Base-by-base conservation (phyloP, 805 yeast species). In the Hagleromyces aurorensis region DNA sequence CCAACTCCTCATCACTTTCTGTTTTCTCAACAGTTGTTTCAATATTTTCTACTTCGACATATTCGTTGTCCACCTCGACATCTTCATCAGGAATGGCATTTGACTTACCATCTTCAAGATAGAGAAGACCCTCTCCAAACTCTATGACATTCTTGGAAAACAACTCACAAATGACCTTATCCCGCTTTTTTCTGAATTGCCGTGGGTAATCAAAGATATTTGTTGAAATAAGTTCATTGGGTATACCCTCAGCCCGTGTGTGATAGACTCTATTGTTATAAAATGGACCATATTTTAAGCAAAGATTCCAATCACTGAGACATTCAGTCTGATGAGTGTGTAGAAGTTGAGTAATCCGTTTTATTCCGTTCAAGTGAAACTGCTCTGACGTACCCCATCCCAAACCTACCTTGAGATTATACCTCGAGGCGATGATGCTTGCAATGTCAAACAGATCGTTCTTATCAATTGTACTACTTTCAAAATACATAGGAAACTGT, bases 361-460 rank as follows among this genome's bases (percentile, higher is more conserved):
- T 32, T 13, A 49, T 34, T 5, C 51, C 55, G 13, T 22, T 32
- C 16, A 24, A 25, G 18, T 46, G 50, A 27, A 44, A 52, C 3
- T 17, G 36, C 3, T 32, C 28, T 3, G 41, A 29, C 13, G 26
- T 32, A 24, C 35, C 42, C 11, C 41, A 40, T 10, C 60, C 60
- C 7, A 52, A 33, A 4, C 62, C 62, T 10, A 55, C 23, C 13
- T 35, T 33, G 4, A 53, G 23, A 3, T 37, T 30, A 25, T 48
- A 48, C 15, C 30, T 36, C n/a, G 32, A 27, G 7, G 52, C 50
- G 16, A 50, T 28, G 10, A 32, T 25, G 12, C 46, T 46, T 27
- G 52, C 43, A 3, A 54, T 37, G 23, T 48, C 55, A 32, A 50
- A 51, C 32, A 56, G 38, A 33, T 44, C 50, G 24, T 47, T 49